Percentiles rank a stretch among this genome's conserved stretches.
These are phyloP conservation scores for Thalassiosira hispida DNA, from an alignment of 352 stramenopile species.

Conservation along the genomic window DNA sequence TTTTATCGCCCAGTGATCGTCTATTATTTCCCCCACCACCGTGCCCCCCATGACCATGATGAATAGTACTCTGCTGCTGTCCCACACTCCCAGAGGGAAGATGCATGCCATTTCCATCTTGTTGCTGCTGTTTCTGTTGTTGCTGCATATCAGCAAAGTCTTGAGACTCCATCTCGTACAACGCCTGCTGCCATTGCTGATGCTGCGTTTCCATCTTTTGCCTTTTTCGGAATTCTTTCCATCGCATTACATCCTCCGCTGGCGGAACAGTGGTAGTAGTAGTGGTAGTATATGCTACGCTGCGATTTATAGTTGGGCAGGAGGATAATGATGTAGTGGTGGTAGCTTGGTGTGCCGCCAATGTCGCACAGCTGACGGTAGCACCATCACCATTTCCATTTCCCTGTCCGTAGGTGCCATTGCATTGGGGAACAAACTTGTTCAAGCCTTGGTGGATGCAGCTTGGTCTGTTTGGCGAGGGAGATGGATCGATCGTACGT, in stretches of 20 bases:
- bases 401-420: too few species aligned
- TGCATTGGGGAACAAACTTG: too few species aligned
- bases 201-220: constrained; percentile 24
- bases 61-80: too few species aligned
- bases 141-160: background rate
- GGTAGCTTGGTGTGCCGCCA: background rate
- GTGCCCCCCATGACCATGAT: too few species aligned
- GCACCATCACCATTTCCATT: too few species aligned
- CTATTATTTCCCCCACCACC: background rate
- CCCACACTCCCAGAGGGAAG: too few species aligned
- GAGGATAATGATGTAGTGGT: background rate
- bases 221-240: constrained; percentile 49
- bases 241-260: constrained; percentile 44
- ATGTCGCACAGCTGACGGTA: background rate
- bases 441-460: background rate
- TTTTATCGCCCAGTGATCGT: background rate
- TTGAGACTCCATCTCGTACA: background rate
- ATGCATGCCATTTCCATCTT: too few species aligned
- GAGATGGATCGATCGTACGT: too few species aligned
- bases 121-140: too few species aligned
- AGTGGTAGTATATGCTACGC: background rate
- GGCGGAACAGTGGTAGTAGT: background rate
- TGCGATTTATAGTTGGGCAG: background rate
- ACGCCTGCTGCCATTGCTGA: background rate
- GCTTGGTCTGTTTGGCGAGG: background rate